Evolutionary conservation across 306 rosid genomes (phyloP), one percentile per base, ranked within the genome.

Genomic region (Mimosa pudica): DNA sequence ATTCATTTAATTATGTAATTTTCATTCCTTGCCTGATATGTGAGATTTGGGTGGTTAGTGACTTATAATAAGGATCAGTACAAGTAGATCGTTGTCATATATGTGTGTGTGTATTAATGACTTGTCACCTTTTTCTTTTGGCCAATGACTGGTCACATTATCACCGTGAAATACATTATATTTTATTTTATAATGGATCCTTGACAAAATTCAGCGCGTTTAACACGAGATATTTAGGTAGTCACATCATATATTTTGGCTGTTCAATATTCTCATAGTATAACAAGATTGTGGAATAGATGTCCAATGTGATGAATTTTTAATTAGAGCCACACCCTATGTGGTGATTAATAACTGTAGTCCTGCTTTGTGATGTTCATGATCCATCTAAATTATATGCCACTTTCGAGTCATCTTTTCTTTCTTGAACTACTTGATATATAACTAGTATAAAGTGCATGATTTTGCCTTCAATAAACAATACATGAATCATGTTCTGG

Each of bases 201-300:
- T 60, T n/a, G 3, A 76, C 61, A n/a, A 76, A 76, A 36, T 77
- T 35, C 3, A 55, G 17, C 81, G 33, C 45, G 75, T 71, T 82
- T 8, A 63, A 77, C 74, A 42, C 30, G 63, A 30, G 17, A 47
- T 55, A 14, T 20, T 24, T 35, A 12, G 4, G 58, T 12, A 67
- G 48, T 81, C 18, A 65, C 3, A 11, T 30, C 7, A 57, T 8
- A 61, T 24, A 61, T 11, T 61, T 61, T 30, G 5, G 6, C 8
- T 2, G 8, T 10, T 62, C 18, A 32, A 62, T 62, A 61, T 62
- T 62, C 68, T 9, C 42, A 12, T 2, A 32, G 6, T 4, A 4
- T 61, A 30, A 2, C 12, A 1, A 61, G 38, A 61, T 61, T 61
- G 67, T 61, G 14, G 8, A 30, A 7, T 10, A 32, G 41, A 10